Conservation (phyloP, 495 filamentous ascomycete species). For the Bacidia gigantensis region DNA sequence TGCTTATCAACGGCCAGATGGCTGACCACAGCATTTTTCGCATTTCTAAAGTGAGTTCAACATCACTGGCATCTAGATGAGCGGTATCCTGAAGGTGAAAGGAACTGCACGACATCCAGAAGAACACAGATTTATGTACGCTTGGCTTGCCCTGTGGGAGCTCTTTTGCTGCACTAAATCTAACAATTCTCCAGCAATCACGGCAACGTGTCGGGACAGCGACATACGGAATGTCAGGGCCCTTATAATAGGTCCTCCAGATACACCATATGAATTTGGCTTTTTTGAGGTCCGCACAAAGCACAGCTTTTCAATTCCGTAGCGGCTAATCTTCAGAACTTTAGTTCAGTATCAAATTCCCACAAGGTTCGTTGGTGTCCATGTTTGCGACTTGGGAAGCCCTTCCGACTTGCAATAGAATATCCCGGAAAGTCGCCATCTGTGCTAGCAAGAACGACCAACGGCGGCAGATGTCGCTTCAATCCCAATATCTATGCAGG, state of each 20-base stretch:
- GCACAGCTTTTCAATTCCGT: no score
- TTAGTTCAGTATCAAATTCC: conserved; percentile 29
- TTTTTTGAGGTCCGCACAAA: conserved; percentile 65
- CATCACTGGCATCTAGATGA: neutral
- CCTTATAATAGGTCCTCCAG: conserved; percentile 82
- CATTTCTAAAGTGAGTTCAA: conserved; percentile 56
- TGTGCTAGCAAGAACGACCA: conserved; percentile 71
- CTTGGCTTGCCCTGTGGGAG: neutral
- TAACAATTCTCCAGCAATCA: conserved; percentile 45
- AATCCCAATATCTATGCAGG: conserved; percentile 92
- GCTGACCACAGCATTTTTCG: conserved; percentile 76
- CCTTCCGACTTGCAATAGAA: conserved; percentile 35
- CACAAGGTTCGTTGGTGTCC: conserved; percentile 17
- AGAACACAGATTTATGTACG: conserved; percentile 67
- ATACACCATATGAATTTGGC: conserved; percentile 91
- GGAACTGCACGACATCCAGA: conserved; percentile 72
- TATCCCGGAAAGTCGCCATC: conserved; percentile 74
- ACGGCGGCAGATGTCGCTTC: conserved; percentile 73
- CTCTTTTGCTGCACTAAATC: neutral
- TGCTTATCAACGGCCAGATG: conserved; percentile 36
- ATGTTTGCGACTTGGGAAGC: conserved; percentile 3
- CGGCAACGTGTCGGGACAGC: conserved; percentile 70
- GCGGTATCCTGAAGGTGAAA: conserved; percentile 26
- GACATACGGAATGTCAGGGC: conserved; percentile 83
- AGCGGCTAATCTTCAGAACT: conserved; percentile 1